Conservation (phyloP, 2,329 filamentous ascomycete genomes). For the Botrytis galanthina region DNA sequence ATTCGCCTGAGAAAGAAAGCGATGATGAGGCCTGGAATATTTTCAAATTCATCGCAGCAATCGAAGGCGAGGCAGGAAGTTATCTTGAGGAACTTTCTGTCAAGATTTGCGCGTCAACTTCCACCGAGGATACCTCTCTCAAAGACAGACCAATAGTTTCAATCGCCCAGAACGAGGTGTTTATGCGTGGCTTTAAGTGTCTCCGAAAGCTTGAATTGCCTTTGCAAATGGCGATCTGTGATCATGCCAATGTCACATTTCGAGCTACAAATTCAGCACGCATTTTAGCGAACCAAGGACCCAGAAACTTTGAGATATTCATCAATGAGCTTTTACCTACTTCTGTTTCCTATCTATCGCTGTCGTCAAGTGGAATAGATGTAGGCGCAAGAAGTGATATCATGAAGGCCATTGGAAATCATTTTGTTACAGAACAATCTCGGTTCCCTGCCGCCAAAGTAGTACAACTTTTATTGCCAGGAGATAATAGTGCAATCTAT, state of each 20-base stretch:
- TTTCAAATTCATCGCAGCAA: neutral
- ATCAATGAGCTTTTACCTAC: neutral
- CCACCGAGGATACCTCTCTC: neutral
- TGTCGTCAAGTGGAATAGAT: neutral
- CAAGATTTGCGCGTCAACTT: neutral
- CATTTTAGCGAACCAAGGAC: neutral
- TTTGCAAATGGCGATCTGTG: neutral
- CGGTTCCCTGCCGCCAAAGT: neutral
- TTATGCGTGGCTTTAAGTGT: neutral
- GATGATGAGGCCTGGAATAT: neutral
- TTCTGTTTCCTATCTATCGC: neutral
- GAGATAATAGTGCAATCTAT: neutral
- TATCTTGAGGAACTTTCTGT: conserved; percentile 8
- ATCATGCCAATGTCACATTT: neutral
- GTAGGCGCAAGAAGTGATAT: neutral
- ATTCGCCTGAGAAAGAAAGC: neutral
- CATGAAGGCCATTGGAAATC: neutral
- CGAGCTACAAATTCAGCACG: neutral
- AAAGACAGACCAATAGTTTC: neutral
- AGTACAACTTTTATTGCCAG: neutral
- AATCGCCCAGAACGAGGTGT: neutral
- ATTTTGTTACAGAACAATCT: neutral
- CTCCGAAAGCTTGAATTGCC: neutral
- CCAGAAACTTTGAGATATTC: neutral
- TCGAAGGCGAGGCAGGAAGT: neutral